Evolutionary conservation across 345 rosid genomes (phyloP).

Genomic region (Firmiana major): DNA sequence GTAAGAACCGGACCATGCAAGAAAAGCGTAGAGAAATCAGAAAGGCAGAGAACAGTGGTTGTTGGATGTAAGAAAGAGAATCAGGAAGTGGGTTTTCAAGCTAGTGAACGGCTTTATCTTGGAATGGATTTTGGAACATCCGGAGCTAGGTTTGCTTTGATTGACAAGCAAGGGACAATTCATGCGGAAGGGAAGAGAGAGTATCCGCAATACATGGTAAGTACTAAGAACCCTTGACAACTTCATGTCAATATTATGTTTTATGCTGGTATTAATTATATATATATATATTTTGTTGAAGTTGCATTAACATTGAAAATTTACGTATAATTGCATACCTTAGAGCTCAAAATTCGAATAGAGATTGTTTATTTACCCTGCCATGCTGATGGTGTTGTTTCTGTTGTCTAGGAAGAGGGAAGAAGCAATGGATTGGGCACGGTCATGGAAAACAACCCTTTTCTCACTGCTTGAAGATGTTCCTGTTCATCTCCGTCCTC

Average conservation of each 20-base stretch:
- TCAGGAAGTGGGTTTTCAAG: conserved; percentile 20
- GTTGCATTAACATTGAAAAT: not conserved
- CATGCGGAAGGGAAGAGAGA: conserved; percentile 63
- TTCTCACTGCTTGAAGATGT: conserved; percentile 63
- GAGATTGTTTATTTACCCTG: not conserved
- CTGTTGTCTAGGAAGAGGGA: conserved; percentile 72
- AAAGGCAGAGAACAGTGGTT: conserved; percentile 28
- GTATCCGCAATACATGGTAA: conserved; percentile 55
- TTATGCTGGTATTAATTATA: no score
- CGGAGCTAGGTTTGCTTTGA: conserved; percentile 76
- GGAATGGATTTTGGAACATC: conserved; percentile 98
- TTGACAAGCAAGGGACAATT: conserved; percentile 60
- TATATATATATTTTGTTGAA: not conserved
- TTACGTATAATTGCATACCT: not conserved
- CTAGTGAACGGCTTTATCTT: conserved; percentile 49
- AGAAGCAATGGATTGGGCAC: conserved; percentile 65
- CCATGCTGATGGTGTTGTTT: conserved; percentile 30
- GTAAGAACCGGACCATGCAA: conserved; percentile 9
- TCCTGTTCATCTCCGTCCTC: conserved; percentile 55
- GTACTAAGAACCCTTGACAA: not conserved
- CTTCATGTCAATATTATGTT: not conserved
- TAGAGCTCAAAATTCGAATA: not conserved
- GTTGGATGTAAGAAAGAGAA: conserved; percentile 7
- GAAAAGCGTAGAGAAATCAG: conserved; percentile 9
- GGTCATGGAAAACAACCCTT: conserved; percentile 73